Evolutionary conservation across 306 rosid genomes (phyloP).

Genomic region (Nissolia schottii): DNA sequence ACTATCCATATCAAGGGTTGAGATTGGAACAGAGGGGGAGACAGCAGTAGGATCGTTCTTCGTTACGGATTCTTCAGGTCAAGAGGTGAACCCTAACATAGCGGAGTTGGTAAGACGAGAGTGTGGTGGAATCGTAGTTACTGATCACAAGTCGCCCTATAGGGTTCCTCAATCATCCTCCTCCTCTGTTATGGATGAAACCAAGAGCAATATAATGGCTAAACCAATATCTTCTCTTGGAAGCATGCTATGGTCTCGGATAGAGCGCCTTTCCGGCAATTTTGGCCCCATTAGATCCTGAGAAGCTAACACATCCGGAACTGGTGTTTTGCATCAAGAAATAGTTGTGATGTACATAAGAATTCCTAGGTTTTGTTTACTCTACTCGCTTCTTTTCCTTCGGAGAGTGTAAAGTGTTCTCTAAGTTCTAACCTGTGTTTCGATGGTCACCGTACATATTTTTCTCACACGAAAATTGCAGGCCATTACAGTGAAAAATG

Average conservation of each 20-base stretch:
- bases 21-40: conserved; percentile 46
- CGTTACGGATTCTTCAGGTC: conserved; percentile 56
- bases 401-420: background rate
- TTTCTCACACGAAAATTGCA: background rate
- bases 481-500: background rate
- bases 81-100: conserved; percentile 41
- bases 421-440: background rate
- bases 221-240: conserved; percentile 55
- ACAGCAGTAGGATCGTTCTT: conserved; percentile 68
- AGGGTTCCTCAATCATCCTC: conserved; percentile 27
- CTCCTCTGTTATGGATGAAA: conserved; percentile 1
- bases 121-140: conserved; percentile 56
- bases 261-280: conserved; percentile 59
- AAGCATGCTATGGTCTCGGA: conserved; percentile 66
- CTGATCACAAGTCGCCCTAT: conserved; percentile 41
- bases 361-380: background rate
- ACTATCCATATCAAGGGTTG: conserved; percentile 54
- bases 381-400: background rate
- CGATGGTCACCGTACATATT: conserved; percentile 2
- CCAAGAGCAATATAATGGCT: background rate
- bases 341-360: background rate
- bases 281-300: conserved; percentile 48
- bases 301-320: background rate
- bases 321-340: background rate
- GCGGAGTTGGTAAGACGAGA: conserved; percentile 50